Percentiles rank a stretch among this genome's conserved stretches.
phyloP scores from a whole-genome alignment of 345 rosid genomes.

The Corchorus capsularis region DNA sequence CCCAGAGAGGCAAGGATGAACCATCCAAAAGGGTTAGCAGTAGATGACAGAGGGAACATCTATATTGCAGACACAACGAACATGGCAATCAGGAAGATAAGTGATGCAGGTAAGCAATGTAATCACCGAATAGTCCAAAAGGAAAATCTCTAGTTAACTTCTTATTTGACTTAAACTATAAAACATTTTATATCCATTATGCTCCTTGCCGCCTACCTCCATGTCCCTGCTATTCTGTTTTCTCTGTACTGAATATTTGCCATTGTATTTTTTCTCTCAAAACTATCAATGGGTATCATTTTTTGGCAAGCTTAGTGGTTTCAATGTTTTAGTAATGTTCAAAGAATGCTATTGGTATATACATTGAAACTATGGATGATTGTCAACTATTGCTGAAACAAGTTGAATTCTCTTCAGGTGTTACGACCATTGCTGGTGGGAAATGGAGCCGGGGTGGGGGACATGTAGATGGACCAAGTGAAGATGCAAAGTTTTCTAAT shows the following conservation, averaged over 20 bases:
- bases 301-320: conserved; percentile 2
- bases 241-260: neutral
- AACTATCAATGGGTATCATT: neutral
- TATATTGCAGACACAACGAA: conserved; percentile 88
- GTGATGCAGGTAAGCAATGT: conserved; percentile 64
- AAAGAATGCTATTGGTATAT: neutral
- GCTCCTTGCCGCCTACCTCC: neutral
- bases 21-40: conserved; percentile 87
- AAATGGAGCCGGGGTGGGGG: conserved; percentile 75
- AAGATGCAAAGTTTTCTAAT: conserved; percentile 92
- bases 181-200: neutral
- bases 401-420: conserved; percentile 51
- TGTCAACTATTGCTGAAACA: conserved; percentile 14
- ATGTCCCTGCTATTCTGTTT: neutral
- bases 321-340: neutral
- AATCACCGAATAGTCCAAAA: neutral
- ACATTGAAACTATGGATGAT: conserved; percentile 11
- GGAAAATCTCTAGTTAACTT: neutral
- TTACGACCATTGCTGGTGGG: conserved; percentile 99
- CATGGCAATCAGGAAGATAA: conserved; percentile 91
- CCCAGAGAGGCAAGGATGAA: conserved; percentile 82
- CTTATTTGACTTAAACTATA: neutral
- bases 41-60: conserved; percentile 89
- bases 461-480: conserved; percentile 97
- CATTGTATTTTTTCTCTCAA: neutral